phyloP scores from a whole-genome alignment of 257 asterid genomes.

The Ilex asprella region DNA sequence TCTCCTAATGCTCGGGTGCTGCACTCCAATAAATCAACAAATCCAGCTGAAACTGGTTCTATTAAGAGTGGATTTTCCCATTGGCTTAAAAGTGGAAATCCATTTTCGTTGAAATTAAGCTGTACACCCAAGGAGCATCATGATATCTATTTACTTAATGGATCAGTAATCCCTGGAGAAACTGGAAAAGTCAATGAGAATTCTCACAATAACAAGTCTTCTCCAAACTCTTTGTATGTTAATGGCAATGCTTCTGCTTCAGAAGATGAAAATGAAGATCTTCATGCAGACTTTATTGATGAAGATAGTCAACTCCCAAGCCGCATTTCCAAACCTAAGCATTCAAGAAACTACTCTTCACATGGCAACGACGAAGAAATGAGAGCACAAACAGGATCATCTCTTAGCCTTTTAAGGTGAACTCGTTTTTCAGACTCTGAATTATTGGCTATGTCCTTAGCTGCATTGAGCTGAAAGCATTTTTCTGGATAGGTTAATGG shows the following conservation, averaged over 20 bases:
- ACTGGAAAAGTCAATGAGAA: slow-evolving; percentile 35
- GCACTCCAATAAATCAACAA: slow-evolving; percentile 43
- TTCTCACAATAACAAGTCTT: slow-evolving; percentile 22
- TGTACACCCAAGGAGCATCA: slow-evolving; percentile 45
- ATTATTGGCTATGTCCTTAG: slow-evolving; percentile 9
- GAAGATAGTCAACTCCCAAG: slow-evolving; percentile 99
- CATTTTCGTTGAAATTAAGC: slow-evolving; percentile 53
- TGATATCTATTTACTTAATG: slow-evolving; percentile 43
- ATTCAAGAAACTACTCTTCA: slow-evolving; percentile 47
- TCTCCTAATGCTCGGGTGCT: slow-evolving; percentile 46
- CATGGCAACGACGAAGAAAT: slow-evolving; percentile 53
- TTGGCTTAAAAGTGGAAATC: slow-evolving; percentile 78
- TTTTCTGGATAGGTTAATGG: slow-evolving; percentile 67
- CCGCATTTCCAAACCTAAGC: slow-evolving; percentile 62
- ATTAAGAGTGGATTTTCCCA: slow-evolving; percentile 68
- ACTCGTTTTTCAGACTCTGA: slow-evolving; percentile 19
- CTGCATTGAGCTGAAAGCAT: slow-evolving; percentile 25
- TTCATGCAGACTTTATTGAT: slow-evolving; percentile 96
- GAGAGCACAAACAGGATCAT: slow-evolving; percentile 83
- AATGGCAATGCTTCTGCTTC: slow-evolving; percentile 55
- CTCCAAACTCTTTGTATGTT: slow-evolving; percentile 32
- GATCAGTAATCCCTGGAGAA: slow-evolving; percentile 43
- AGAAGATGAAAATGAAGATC: slow-evolving; percentile 99
- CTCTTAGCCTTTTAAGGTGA: slow-evolving; percentile 85
- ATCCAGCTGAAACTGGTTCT: slow-evolving; percentile 45